Evolutionary conservation across 1,284 basidiomycete species (phyloP).

Genomic region (Apiotrichum akiyoshidainum): DNA sequence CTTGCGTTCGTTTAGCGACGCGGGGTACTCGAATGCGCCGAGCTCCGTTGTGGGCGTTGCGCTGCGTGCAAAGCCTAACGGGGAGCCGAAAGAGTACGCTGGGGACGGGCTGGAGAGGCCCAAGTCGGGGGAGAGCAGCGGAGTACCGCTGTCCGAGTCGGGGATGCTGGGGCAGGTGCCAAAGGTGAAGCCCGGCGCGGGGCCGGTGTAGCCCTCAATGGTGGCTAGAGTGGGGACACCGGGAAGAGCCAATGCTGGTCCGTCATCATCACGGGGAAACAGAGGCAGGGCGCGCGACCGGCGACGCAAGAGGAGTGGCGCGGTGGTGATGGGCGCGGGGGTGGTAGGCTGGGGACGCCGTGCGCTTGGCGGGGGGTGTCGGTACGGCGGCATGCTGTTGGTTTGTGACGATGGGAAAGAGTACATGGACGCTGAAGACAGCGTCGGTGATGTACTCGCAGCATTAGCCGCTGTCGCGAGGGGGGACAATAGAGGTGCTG

Average conservation of each 20-base stretch:
- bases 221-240: neutral
- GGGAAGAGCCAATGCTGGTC: neutral
- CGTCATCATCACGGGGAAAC: neutral
- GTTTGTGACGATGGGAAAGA: neutral
- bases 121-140: neutral
- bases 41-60: constrained; percentile 36
- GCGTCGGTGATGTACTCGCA: no score
- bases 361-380: no score
- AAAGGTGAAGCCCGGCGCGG: neutral
- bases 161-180: neutral
- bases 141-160: neutral
- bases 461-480: no score
- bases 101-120: neutral
- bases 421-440: neutral
- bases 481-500: no score
- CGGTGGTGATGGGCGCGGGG: neutral
- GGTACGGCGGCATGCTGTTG: neutral
- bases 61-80: neutral
- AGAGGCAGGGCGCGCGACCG: neutral
- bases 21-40: constrained; percentile 39
- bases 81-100: neutral
- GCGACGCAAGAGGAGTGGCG: neutral
- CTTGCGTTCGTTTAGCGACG: neutral
- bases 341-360: neutral
- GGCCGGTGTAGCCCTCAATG: neutral